Evolutionary conservation across 805 yeast species (phyloP), one percentile per base, ranked within the genome.

Genomic region (Metschnikowia reukaufii): DNA sequence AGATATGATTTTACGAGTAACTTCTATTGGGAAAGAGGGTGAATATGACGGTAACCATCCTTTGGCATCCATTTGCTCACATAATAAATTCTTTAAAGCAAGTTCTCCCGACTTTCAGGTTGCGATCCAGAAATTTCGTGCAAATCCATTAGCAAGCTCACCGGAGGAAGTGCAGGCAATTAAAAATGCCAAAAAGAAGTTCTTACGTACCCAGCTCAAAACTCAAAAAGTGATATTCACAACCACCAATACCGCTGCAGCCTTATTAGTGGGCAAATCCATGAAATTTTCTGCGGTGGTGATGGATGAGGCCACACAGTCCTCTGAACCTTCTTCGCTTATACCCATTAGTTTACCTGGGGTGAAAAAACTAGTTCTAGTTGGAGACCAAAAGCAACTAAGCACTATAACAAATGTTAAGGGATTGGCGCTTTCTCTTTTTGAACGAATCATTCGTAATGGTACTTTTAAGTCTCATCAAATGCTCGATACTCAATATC

Each of bases 221-320:
- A 77, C 41, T 65, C 79, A 9, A 76, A 41, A 56, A 16, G 85
- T 85, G 17, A 81, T 85, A 16, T 81, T 84, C 60, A 81, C 90
- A 1, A 85, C 91, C 1, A 81, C 86, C 2, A 86, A 83, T 33
- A 82, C 82, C 31, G 84, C 88, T 6, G 89, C 88, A 43, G 86
- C 54, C 12, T 50, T 79, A 35, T 81, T 78, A 55, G 65, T 85
- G 54, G 83, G 82, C 54, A 69, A 76, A 13, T 66, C 83, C 7
- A 68, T 72, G 30, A 76, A 73, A 52, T 61, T 77, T 50, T 88
- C 88, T 1, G 82, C 82, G 3, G 85, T 85, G 4, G 83, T 85
- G 27, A 82, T 85, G 86, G 91, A 85, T 67, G 91, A 85, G 65
- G 78, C 88, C 4, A 84, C 90, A 0, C 90, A 84, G 56, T 82